phyloP scores from a whole-genome alignment of 768 basidiomycete species.

The Hydnum rufescens region DNA sequence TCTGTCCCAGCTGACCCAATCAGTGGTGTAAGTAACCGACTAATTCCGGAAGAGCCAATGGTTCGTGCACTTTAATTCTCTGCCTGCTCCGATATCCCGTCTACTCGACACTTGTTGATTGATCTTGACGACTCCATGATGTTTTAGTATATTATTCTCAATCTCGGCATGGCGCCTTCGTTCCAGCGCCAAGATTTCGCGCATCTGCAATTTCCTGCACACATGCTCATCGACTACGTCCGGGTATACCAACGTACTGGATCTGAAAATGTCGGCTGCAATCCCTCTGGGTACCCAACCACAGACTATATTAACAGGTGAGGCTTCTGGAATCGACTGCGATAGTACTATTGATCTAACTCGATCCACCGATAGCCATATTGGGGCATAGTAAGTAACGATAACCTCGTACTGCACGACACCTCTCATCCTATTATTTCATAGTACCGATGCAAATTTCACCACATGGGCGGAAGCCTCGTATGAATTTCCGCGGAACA shows the following conservation, averaged over 20 bases:
- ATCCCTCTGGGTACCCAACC: conserved; percentile 64
- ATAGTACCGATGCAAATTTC: conserved; percentile 42
- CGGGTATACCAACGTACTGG: conserved; percentile 70
- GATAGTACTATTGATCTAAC: no score
- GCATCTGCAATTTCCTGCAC: conserved; percentile 54
- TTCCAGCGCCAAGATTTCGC: conserved; percentile 59
- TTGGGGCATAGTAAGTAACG: conserved; percentile 32
- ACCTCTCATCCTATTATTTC: neutral
- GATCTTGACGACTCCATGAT: conserved; percentile 10
- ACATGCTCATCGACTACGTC: conserved; percentile 79
- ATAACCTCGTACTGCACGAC: neutral
- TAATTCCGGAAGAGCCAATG: conserved; percentile 86
- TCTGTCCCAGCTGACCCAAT: conserved; percentile 46
- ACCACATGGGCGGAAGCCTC: conserved; percentile 73
- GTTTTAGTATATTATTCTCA: conserved; percentile 62
- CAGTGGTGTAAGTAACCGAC: conserved; percentile 37
- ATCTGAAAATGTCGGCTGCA: conserved; percentile 46
- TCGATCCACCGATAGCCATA: no score
- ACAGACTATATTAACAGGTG: conserved; percentile 33
- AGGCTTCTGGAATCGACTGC: no score
- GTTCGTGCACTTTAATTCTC: conserved; percentile 24
- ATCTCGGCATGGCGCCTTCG: conserved; percentile 57
- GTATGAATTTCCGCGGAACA: conserved; percentile 56
- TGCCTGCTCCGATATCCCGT: neutral
- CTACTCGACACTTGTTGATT: neutral